phyloP scores from a whole-genome alignment of 2,329 filamentous ascomycete genomes.

The Cryphonectria japonica region DNA sequence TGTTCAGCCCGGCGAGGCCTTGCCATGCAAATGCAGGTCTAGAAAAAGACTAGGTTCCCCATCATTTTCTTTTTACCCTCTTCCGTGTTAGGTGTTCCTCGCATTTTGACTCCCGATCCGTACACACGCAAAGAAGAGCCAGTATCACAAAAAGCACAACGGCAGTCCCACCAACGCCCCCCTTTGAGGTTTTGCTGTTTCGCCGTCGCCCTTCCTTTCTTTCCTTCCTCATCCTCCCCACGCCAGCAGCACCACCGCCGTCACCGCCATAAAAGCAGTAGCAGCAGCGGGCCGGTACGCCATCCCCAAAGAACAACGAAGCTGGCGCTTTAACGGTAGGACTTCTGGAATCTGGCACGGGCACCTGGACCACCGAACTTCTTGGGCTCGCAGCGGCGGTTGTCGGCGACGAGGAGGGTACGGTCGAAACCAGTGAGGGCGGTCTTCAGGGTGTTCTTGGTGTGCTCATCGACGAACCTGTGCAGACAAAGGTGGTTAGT shows the following conservation, averaged over 20 bases:
- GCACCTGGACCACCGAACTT: slow-evolving; percentile 95
- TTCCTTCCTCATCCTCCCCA: slow-evolving; percentile 26
- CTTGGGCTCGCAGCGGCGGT: slow-evolving; percentile 99
- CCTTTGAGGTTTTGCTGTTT: slow-evolving; percentile 23
- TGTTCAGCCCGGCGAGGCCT: slow-evolving; percentile 47
- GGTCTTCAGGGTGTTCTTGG: slow-evolving; percentile 99
- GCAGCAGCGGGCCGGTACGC: slow-evolving; percentile 18
- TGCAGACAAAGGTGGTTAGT: not conserved
- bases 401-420: slow-evolving; percentile 92
- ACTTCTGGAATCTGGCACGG: slow-evolving; percentile 97
- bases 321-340: slow-evolving; percentile 79
- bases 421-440: slow-evolving; percentile 77
- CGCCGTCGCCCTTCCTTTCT: slow-evolving; percentile 9
- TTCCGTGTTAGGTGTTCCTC: slow-evolving; percentile 30
- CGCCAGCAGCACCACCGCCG: slow-evolving; percentile 20
- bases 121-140: slow-evolving; percentile 19
- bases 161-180: slow-evolving; percentile 28
- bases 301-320: slow-evolving; percentile 20
- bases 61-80: slow-evolving; percentile 30
- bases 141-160: slow-evolving; percentile 25
- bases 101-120: slow-evolving; percentile 37
- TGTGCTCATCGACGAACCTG: slow-evolving; percentile 94
- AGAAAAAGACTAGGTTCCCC: slow-evolving; percentile 46
- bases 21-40: slow-evolving; percentile 55
- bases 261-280: slow-evolving; percentile 36